Evolutionary conservation across 2,329 filamentous ascomycete species (phyloP).

Genomic region (Didymella exigua): DNA sequence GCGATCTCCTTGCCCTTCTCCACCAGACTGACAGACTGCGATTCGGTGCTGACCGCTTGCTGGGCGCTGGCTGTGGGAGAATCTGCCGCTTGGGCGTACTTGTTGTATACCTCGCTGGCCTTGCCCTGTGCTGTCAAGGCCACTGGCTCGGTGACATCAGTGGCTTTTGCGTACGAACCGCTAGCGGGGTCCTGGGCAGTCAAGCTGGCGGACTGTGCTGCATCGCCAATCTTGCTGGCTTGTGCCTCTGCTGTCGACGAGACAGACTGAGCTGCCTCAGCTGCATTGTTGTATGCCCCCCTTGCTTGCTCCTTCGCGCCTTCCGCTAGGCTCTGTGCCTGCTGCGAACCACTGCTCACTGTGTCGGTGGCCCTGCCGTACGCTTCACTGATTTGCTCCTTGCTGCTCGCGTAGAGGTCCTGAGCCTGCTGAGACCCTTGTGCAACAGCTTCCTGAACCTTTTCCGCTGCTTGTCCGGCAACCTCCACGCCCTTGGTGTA

Average conservation of each 20-base stretch:
- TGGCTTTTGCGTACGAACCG: slow-evolving; percentile 21
- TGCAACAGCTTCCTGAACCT: slow-evolving; percentile 31
- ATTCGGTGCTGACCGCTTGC: slow-evolving; percentile 8
- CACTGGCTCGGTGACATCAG: slow-evolving; percentile 23
- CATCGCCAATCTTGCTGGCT: slow-evolving; percentile 17
- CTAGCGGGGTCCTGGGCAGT: slow-evolving; percentile 29
- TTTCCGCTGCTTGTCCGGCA: slow-evolving; percentile 32
- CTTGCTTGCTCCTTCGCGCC: slow-evolving; percentile 27
- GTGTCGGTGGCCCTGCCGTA: slow-evolving; percentile 19
- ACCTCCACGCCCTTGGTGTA: slow-evolving; percentile 34
- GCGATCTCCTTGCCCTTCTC: slow-evolving; percentile 32
- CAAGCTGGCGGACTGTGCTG: slow-evolving; percentile 8
- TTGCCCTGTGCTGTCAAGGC: slow-evolving; percentile 26
- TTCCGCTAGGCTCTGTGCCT: slow-evolving; percentile 23
- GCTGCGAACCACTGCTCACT: slow-evolving; percentile 30
- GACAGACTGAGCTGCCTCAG: slow-evolving; percentile 22
- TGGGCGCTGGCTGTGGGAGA: slow-evolving; percentile 7
- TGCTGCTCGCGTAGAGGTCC: slow-evolving; percentile 34
- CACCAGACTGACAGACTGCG: slow-evolving; percentile 20
- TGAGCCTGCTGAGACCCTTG: slow-evolving; percentile 37
- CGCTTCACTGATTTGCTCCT: slow-evolving; percentile 24
- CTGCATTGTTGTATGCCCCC: slow-evolving; percentile 16
- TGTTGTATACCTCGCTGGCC: slow-evolving; percentile 19
- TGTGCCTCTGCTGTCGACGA: slow-evolving; percentile 25
- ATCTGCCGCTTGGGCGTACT: slow-evolving; percentile 12